Evolutionary conservation across 805 yeast species (phyloP).

Genomic region (Teunomyces barrocoloradensis): DNA sequence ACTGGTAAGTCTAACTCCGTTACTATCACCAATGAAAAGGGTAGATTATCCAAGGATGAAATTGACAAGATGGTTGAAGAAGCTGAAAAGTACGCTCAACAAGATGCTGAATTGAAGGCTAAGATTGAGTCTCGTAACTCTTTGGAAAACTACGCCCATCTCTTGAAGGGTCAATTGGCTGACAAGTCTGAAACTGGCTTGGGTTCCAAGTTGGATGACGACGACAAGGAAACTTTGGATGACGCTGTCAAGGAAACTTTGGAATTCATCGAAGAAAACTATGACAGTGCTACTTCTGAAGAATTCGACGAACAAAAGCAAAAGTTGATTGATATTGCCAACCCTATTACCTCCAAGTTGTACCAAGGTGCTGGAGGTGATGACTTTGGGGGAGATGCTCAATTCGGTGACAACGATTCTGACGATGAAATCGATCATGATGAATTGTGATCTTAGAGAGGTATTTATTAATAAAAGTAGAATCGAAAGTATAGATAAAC

Average conservation of each 20-base stretch:
- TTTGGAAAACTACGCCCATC: slow-evolving; percentile 44
- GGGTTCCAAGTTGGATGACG: slow-evolving; percentile 80
- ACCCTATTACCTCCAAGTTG: slow-evolving; percentile 89
- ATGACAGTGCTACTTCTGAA: slow-evolving; percentile 83
- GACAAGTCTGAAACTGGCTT: slow-evolving; percentile 44
- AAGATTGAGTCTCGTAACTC: slow-evolving; percentile 44
- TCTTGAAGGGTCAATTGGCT: slow-evolving; percentile 46
- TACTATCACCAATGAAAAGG: slow-evolving; percentile 98
- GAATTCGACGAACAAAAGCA: slow-evolving; percentile 93
- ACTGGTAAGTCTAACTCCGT: slow-evolving; percentile 98
- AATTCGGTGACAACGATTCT: slow-evolving; percentile 43
- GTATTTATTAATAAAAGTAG: slow-evolving; percentile 3
- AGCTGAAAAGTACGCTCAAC: slow-evolving; percentile 80
- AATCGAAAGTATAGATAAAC: background rate
- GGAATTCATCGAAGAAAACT: slow-evolving; percentile 84
- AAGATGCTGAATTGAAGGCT: slow-evolving; percentile 44
- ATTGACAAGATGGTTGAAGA: slow-evolving; percentile 98
- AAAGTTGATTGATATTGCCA: slow-evolving; percentile 73
- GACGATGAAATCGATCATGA: slow-evolving; percentile 46
- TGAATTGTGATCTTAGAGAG: slow-evolving; percentile 31
- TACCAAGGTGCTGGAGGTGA: slow-evolving; percentile 48
- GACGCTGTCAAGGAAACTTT: slow-evolving; percentile 86
- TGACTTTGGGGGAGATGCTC: slow-evolving; percentile 37
- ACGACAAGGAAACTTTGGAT: slow-evolving; percentile 82
- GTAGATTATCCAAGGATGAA: slow-evolving; percentile 94